Percentiles rank a stretch among this genome's conserved stretches.
Conservation (phyloP, 2,329 filamentous ascomycete species). For the Penicillium sp. region DNA sequence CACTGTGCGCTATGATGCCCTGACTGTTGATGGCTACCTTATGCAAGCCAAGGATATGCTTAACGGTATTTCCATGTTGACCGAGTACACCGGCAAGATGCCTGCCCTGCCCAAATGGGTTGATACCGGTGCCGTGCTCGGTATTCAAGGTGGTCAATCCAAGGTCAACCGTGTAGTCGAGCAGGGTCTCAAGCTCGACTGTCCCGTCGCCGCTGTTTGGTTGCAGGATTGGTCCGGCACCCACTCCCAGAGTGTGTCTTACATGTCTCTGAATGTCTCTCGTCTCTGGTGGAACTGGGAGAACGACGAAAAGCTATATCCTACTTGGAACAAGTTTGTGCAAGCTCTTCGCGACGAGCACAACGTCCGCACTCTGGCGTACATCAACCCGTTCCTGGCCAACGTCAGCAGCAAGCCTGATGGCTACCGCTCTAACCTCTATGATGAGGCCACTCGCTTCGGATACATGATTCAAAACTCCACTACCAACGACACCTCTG, state of each 20-base stretch:
- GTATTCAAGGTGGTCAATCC: constrained; percentile 39
- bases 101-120: constrained; percentile 32
- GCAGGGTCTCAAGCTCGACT: constrained; percentile 28
- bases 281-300: constrained; percentile 46
- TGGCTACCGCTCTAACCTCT: constrained; percentile 34
- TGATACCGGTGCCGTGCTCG: constrained; percentile 36
- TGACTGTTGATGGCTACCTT: constrained; percentile 19
- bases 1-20: constrained; percentile 21
- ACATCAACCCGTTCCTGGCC: constrained; percentile 39
- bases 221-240: constrained; percentile 42
- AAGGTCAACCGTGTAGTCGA: constrained; percentile 39
- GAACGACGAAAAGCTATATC: constrained; percentile 35
- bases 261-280: constrained; percentile 33
- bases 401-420: constrained; percentile 37
- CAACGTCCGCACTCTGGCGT: constrained; percentile 32
- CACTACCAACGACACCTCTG: constrained; percentile 33
- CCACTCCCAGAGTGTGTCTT: constrained; percentile 35
- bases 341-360: constrained; percentile 33
- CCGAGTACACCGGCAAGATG: constrained; percentile 37
- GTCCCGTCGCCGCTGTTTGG: constrained; percentile 39
- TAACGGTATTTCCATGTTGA: constrained; percentile 35
- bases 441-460: constrained; percentile 31
- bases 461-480: constrained; percentile 38
- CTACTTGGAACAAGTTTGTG: constrained; percentile 38
- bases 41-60: constrained; percentile 29